Base-by-base conservation (phyloP, 2,329 filamentous ascomycete species). In the Macrophomina phaseolina region DNA sequence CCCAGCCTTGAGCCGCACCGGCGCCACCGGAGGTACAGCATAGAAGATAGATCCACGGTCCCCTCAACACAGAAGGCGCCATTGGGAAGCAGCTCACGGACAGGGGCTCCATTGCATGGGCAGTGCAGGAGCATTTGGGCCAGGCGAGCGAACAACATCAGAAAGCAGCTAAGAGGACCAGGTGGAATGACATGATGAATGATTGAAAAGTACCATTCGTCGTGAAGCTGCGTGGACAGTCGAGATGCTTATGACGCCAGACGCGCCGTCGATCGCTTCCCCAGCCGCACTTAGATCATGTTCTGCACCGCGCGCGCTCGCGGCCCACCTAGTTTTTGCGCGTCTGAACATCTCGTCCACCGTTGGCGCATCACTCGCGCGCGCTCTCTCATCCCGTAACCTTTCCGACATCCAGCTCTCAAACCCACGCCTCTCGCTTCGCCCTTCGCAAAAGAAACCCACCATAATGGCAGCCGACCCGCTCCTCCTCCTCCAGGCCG, bases 21-120 rank as follows among this genome's bases (percentile, higher is more conserved):
- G 78, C 4, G 69, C 73, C 1, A 72, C 80, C n/a, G 78, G 79
- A 6, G 73, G 76, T 4, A 73, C 73, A 1, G 79, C 72, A 6
- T 72, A 80, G 67, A 76, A 76, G 67, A 62, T 81, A 23, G 79
- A 78, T 23, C 23, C 3, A 23, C 9, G 79, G 79, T 1, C 77
- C 77, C 1, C 73, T 81, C 28, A 72, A 75, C 36, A 73, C 72
- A 36, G 62, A 76, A 30, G 78, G 79, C 3, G 68, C 70, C 8
- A 75, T 80, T 63, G 78, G 79, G 16, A 76, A 79, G 68, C 74
- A 79, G n/a, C 79, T 80, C 70, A 79, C 74, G 34, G 69, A 70
- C 3, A 71, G 74, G 48, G 79, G 79, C 3, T 71, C 70, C 23
- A 75, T 80, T 63, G 78, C 77, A 5, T 77, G 75, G 2, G 72